Evolutionary conservation across 1,284 basidiomycete species (phyloP).

Genomic region (Cutaneotrichosporon mucoides): DNA sequence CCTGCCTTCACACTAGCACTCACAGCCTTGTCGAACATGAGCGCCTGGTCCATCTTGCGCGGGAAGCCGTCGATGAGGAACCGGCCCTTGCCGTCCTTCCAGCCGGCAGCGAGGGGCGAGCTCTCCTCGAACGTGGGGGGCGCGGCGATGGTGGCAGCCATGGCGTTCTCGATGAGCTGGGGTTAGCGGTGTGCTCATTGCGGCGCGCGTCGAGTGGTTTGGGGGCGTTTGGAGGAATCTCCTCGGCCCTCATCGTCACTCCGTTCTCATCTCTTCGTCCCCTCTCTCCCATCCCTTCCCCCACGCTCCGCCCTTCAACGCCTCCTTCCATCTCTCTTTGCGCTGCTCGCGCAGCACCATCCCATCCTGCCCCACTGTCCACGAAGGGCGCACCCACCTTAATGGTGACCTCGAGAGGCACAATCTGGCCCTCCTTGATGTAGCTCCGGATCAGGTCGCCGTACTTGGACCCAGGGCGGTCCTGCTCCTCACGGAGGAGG

Average conservation of each 20-base stretch:
- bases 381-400: conserved; percentile 51
- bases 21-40: conserved; percentile 86
- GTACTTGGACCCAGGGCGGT: conserved; percentile 76
- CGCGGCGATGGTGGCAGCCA: conserved; percentile 60
- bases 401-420: conserved; percentile 95
- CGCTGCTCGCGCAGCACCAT: neutral
- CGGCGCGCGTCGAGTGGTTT: too few species aligned
- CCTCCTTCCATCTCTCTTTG: too few species aligned
- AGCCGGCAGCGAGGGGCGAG: conserved; percentile 50
- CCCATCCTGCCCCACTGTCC: neutral
- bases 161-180: conserved; percentile 83
- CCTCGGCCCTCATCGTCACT: too few species aligned
- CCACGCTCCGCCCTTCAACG: too few species aligned
- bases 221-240: too few species aligned
- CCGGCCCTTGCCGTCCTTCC: conserved; percentile 70
- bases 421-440: conserved; percentile 91
- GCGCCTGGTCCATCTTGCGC: conserved; percentile 96
- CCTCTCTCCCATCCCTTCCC: too few species aligned
- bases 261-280: too few species aligned
- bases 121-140: conserved; percentile 32
- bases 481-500: conserved; percentile 89
- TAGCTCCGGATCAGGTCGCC: conserved; percentile 82
- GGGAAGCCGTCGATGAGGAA: conserved; percentile 99
- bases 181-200: neutral
- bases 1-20: too few species aligned